Conservation (phyloP, 192 early-diverging fungal genomes). For the Backusella morwellensis region DNA sequence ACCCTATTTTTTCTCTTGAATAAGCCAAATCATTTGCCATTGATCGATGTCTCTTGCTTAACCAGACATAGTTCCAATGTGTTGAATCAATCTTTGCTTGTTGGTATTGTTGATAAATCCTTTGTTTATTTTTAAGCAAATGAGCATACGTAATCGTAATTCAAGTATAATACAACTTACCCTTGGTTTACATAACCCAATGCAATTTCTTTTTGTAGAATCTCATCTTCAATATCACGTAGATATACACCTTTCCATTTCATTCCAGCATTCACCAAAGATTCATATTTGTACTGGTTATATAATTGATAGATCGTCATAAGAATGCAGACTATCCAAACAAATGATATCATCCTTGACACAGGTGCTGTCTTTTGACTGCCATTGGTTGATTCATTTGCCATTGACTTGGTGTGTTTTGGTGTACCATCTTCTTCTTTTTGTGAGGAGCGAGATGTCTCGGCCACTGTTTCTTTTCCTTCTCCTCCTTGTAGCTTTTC, state of each 20-base stretch:
- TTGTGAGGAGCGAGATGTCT: neutral
- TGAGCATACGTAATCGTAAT: neutral
- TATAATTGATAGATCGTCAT: neutral
- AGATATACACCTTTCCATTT: slow-evolving; percentile 44
- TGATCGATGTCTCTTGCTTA: slow-evolving; percentile 38
- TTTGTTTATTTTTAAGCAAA: neutral
- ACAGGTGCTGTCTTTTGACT: neutral
- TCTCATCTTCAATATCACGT: slow-evolving; percentile 43
- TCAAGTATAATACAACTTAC: neutral
- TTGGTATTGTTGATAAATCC: slow-evolving; percentile 29
- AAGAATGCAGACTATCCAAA: neutral
- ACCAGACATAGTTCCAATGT: slow-evolving; percentile 36
- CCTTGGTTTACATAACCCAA: slow-evolving; percentile 13
- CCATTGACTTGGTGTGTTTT: neutral
- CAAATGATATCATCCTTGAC: neutral
- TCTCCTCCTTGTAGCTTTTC: slow-evolving; percentile 1
- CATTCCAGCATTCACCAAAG: slow-evolving; percentile 20
- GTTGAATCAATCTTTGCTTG: slow-evolving; percentile 17
- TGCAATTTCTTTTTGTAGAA: slow-evolving; percentile 15
- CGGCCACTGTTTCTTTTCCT: neutral
- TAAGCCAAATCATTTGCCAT: slow-evolving; percentile 46
- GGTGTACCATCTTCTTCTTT: slow-evolving; percentile 19
- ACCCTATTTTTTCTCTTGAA: slow-evolving; percentile 45
- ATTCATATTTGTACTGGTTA: slow-evolving; percentile 15
- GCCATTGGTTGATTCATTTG: neutral